phyloP scores from a whole-genome alignment of 2,329 filamentous ascomycete genomes.

The Fusarium robinianum region DNA sequence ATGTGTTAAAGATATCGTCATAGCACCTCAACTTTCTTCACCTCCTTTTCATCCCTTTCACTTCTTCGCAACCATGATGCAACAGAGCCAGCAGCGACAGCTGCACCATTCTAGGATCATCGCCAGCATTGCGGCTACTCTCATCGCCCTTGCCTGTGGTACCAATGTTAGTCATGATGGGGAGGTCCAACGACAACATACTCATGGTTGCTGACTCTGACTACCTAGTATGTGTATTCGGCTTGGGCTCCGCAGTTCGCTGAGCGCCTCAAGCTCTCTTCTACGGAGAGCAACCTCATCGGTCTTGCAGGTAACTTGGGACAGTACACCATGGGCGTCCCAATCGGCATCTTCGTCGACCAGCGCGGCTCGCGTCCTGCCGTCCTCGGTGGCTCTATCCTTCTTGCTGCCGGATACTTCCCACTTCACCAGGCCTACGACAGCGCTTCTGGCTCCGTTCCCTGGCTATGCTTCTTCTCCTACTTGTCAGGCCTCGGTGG shows the following conservation, averaged over 20 bases:
- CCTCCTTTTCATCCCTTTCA: background rate
- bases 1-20: constrained; percentile 19
- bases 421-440: constrained; percentile 81
- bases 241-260: constrained; percentile 98
- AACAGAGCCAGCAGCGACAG: constrained; percentile 38
- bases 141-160: constrained; percentile 86
- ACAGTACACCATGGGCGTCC: constrained; percentile 91
- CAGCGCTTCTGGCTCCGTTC: constrained; percentile 62
- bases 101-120: constrained; percentile 71
- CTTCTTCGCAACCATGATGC: constrained; percentile 26
- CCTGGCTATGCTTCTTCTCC: constrained; percentile 76
- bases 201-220: no score
- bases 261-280: constrained; percentile 79
- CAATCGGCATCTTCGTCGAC: constrained; percentile 87
- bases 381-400: constrained; percentile 72
- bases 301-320: constrained; percentile 85
- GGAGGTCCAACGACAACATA: background rate
- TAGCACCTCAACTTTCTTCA: constrained; percentile 2
- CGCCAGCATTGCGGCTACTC: constrained; percentile 82
- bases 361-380: constrained; percentile 77
- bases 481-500: constrained; percentile 87
- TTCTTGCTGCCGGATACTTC: constrained; percentile 81
- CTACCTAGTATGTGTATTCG: constrained; percentile 87
- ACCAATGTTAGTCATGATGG: constrained; percentile 71
- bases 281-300: constrained; percentile 93